phyloP scores from a whole-genome alignment of 1,284 basidiomycete genomes.

The Sanghuangporus sanghuang region DNA sequence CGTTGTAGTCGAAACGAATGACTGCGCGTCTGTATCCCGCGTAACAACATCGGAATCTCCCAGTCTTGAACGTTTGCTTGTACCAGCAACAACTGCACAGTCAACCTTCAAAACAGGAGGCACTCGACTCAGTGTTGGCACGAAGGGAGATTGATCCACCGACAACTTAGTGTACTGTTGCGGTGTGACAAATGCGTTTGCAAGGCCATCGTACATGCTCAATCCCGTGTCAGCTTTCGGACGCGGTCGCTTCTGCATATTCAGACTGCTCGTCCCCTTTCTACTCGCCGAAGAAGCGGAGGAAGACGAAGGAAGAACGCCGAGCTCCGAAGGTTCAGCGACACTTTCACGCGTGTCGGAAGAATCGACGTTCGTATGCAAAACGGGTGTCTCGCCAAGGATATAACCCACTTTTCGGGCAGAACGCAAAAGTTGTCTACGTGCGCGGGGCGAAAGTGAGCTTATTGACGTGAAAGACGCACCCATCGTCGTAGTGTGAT shows the following conservation, averaged over 20 bases:
- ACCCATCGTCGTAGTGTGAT: background rate
- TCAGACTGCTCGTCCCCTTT: background rate
- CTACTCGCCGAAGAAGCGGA: background rate
- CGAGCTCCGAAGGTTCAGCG: background rate
- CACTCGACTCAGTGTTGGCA: background rate
- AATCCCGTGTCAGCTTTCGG: background rate
- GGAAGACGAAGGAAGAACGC: background rate
- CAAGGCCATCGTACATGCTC: background rate
- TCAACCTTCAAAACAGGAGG: constrained; percentile 16
- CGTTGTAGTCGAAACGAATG: constrained; percentile 9
- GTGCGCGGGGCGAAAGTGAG: constrained; percentile 31
- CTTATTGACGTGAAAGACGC: constrained; percentile 27
- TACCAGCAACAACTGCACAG: background rate
- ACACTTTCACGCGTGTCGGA: background rate
- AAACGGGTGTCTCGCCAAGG: constrained; percentile 32
- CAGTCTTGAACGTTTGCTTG: background rate
- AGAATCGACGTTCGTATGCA: constrained; percentile 18
- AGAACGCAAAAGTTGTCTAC: constrained; percentile 36
- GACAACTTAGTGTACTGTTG: background rate
- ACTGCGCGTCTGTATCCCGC: background rate
- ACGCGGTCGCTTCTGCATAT: background rate
- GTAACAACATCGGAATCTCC: background rate
- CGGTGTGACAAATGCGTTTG: background rate
- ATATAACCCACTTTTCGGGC: constrained; percentile 39
- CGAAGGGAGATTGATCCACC: background rate